Evolutionary conservation across 2,329 filamentous ascomycete species (phyloP).

Genomic region (Scolecobasidium constrictum): DNA sequence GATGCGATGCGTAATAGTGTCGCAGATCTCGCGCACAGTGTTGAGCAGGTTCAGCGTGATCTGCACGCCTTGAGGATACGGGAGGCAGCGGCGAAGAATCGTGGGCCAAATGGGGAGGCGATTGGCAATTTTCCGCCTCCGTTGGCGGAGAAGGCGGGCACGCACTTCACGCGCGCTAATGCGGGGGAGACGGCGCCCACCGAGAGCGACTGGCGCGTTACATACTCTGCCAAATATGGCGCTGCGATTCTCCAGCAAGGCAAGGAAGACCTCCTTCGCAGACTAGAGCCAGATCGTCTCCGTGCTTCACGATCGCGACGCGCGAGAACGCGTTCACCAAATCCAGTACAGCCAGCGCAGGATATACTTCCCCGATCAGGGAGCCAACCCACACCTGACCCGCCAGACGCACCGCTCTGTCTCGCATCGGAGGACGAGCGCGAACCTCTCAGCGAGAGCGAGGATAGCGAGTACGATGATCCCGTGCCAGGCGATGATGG

Average conservation of each 20-base stretch:
- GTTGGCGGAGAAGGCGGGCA: not conserved
- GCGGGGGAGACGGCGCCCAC: constrained; percentile 12
- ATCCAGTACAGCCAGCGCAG: not conserved
- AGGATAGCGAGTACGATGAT: constrained; percentile 64
- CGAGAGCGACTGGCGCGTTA: constrained; percentile 38
- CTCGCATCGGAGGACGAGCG: constrained; percentile 33
- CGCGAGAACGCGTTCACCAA: constrained; percentile 4
- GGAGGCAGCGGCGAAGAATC: not conserved
- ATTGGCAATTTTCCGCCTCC: not conserved
- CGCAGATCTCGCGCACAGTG: constrained; percentile 27
- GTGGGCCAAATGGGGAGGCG: not conserved
- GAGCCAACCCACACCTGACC: not conserved
- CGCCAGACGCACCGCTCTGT: constrained; percentile 9
- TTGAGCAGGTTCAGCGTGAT: constrained; percentile 28
- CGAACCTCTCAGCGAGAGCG: constrained; percentile 44
- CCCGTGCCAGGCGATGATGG: constrained; percentile 63
- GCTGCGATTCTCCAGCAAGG: constrained; percentile 37
- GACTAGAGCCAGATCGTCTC: constrained; percentile 33
- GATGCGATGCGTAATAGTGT: constrained; percentile 26
- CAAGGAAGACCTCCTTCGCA: constrained; percentile 40
- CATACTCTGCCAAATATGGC: constrained; percentile 36
- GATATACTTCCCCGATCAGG: not conserved
- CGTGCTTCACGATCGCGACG: constrained; percentile 2
- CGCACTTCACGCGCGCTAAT: constrained; percentile 17
- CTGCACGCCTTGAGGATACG: constrained; percentile 18